phyloP scores from a whole-genome alignment of 257 asterid species.

The Solanum pimpinellifolium region DNA sequence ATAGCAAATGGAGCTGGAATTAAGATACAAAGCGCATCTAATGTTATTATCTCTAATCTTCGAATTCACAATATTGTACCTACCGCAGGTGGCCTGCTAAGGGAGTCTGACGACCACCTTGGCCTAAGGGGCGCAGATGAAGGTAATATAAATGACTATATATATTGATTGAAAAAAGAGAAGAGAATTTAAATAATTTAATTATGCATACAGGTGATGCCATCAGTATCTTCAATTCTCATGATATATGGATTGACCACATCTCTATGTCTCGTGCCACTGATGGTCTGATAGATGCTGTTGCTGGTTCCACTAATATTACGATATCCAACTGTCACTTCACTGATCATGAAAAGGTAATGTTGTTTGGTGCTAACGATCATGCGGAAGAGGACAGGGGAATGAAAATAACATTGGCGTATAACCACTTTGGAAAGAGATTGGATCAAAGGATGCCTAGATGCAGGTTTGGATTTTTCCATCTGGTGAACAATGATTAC shows the following conservation, averaged over 20 bases:
- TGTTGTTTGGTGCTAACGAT: slow-evolving; percentile 20
- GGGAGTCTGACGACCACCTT: slow-evolving; percentile 13
- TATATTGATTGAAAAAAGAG: too few relatives aligned
- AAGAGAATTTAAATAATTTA: not conserved
- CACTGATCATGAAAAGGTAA: slow-evolving; percentile 24
- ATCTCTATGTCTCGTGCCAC: slow-evolving; percentile 16
- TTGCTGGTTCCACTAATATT: slow-evolving; percentile 16
- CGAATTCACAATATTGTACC: slow-evolving; percentile 1
- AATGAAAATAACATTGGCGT: slow-evolving; percentile 20
- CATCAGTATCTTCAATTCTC: slow-evolving; percentile 4
- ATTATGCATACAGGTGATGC: slow-evolving; percentile 16
- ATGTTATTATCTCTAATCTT: slow-evolving; percentile 8
- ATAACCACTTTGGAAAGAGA: slow-evolving; percentile 26
- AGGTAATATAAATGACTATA: not conserved
- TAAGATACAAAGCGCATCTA: slow-evolving; percentile 3
- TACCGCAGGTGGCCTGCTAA: slow-evolving; percentile 12
- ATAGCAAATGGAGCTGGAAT: slow-evolving; percentile 23
- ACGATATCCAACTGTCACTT: slow-evolving; percentile 25
- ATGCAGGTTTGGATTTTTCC: slow-evolving; percentile 23
- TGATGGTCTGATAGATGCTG: slow-evolving; percentile 27
- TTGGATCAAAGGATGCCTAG: slow-evolving; percentile 30
- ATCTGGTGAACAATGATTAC: slow-evolving; percentile 27
- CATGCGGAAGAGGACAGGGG: slow-evolving; percentile 1
- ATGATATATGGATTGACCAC: slow-evolving; percentile 22
- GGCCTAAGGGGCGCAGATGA: slow-evolving; percentile 10